Evolutionary conservation across 306 rosid genomes (phyloP).

Genomic region (Carpinus viminea): DNA sequence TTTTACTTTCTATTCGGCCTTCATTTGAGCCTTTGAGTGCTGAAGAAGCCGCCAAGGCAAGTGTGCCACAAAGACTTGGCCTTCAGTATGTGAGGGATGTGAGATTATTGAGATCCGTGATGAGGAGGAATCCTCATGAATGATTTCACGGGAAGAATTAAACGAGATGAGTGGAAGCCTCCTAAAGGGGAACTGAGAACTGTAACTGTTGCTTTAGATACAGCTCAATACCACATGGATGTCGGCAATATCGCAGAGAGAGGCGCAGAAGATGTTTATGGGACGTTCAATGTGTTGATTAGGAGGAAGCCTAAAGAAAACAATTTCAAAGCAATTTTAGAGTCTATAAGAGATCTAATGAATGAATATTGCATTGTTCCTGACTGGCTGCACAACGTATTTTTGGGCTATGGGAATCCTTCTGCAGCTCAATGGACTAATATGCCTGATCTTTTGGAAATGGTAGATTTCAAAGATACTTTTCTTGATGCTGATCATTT

Average conservation of each 20-base stretch:
- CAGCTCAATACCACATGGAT: constrained; percentile 99
- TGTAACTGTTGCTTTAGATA: constrained; percentile 91
- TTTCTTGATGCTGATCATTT: constrained; percentile 83
- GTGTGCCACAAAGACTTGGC: constrained; percentile 91
- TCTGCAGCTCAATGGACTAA: constrained; percentile 98
- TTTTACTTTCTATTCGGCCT: constrained; percentile 83
- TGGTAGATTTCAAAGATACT: constrained; percentile 95
- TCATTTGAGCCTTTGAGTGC: constrained; percentile 89
- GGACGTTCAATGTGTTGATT: constrained; percentile 86
- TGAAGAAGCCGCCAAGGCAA: constrained; percentile 85
- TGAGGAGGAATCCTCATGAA: constrained; percentile 93
- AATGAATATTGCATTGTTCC: constrained; percentile 97
- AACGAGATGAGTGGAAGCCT: constrained; percentile 98
- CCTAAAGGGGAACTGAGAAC: constrained; percentile 98
- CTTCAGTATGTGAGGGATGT: constrained; percentile 95
- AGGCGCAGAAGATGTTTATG: constrained; percentile 91
- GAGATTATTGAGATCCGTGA: constrained; percentile 88
- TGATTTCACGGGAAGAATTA: constrained; percentile 90
- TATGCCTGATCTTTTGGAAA: constrained; percentile 88
- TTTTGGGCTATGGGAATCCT: constrained; percentile 96
- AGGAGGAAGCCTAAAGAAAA: constrained; percentile 99
- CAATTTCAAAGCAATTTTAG: constrained; percentile 95
- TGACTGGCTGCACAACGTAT: constrained; percentile 86
- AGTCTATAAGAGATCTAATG: constrained; percentile 95
- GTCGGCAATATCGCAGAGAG: constrained; percentile 85